These are phyloP conservation scores for Epichloe typhina DNA, from an alignment of 2,329 filamentous ascomycete genomes.

Conservation along the genomic window DNA sequence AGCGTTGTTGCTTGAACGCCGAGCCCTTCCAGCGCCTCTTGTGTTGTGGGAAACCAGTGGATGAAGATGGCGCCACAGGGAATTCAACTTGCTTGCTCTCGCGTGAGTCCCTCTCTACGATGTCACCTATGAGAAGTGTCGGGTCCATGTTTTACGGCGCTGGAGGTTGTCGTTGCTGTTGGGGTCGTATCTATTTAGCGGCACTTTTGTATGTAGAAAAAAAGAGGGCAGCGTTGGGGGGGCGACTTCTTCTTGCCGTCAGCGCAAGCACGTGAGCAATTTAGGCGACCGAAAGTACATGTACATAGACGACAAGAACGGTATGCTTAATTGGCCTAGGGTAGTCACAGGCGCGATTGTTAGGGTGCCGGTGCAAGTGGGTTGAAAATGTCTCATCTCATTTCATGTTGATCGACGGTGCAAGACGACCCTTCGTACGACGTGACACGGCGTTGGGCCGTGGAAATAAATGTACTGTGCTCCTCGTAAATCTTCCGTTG, in stretches of 20 bases:
- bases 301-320: no score
- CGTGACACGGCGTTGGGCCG: no score
- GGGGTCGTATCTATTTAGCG: neutral
- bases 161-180: neutral
- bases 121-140: conserved; percentile 56
- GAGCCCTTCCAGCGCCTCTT: conserved; percentile 64
- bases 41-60: conserved; percentile 76
- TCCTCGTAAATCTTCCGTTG: no score
- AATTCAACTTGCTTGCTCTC: conserved; percentile 48
- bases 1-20: conserved; percentile 56
- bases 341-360: no score
- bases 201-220: neutral
- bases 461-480: no score
- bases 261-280: neutral
- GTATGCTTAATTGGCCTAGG: no score
- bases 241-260: neutral
- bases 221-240: neutral
- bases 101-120: conserved; percentile 59
- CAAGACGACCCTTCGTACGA: no score
- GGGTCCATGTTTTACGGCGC: conserved; percentile 19
- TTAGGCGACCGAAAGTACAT: neutral
- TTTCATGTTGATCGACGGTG: no score
- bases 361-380: no score
- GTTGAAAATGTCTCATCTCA: no score
- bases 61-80: conserved; percentile 26